Conservation (phyloP, 306 rosid genomes). For the Mimosa bimucronata region DNA sequence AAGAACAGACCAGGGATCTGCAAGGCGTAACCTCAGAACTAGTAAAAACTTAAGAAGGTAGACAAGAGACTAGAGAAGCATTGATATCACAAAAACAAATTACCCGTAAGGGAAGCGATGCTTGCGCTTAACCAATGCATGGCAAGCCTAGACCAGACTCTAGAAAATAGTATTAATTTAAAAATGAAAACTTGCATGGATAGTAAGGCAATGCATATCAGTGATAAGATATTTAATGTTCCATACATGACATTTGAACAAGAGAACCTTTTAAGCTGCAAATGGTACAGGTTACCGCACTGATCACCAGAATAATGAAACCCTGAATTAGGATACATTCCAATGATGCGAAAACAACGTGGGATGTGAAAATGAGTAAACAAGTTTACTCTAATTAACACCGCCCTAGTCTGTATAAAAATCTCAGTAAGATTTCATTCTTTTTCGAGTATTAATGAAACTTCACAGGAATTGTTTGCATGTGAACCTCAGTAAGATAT, state of each 20-base stretch:
- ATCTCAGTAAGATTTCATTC: neutral
- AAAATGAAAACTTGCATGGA: neutral
- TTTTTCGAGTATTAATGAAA: neutral
- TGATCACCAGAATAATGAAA: neutral
- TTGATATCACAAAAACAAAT: neutral
- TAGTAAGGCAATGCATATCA: neutral
- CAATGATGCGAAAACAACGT: neutral
- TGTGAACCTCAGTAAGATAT: too few relatives aligned
- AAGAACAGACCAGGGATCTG: neutral
- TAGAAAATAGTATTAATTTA: neutral
- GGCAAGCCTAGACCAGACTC: neutral
- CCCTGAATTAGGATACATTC: neutral
- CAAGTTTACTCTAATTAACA: neutral
- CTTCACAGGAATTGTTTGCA: too few relatives aligned
- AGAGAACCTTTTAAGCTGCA: neutral
- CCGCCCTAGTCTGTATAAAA: neutral
- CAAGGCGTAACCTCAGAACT: neutral
- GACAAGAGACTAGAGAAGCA: neutral
- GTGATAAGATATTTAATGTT: neutral
- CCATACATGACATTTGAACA: neutral
- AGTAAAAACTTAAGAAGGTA: neutral
- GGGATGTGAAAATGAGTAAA: neutral
- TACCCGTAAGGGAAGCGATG: neutral
- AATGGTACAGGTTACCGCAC: neutral
- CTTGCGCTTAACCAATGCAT: neutral